These are phyloP conservation scores for Takashimella koratensis DNA, from an alignment of 1,284 basidiomycete genomes.

Conservation along the genomic window DNA sequence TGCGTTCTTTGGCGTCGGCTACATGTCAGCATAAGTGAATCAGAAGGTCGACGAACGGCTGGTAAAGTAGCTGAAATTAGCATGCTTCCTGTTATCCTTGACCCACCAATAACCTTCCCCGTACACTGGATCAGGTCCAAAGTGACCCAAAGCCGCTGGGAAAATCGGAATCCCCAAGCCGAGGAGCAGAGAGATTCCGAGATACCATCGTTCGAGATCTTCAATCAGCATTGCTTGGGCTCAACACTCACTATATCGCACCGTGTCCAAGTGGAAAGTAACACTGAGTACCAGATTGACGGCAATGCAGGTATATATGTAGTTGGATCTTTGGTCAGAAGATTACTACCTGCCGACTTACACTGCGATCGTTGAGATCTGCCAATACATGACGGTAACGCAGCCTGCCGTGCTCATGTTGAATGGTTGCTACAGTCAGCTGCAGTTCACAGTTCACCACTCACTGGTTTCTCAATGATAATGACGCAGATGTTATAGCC, in stretches of 20 bases:
- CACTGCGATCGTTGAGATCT: conserved; percentile 4
- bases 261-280: conserved; percentile 4
- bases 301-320: conserved; percentile 10
- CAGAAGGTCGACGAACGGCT: background rate
- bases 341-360: background rate
- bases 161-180: conserved; percentile 20
- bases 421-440: background rate
- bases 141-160: conserved; percentile 21
- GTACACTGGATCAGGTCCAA: conserved; percentile 17
- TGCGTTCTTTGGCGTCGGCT: background rate
- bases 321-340: conserved; percentile 7
- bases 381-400: conserved; percentile 2
- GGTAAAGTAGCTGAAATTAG: background rate
- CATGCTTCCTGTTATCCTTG: too few species aligned
- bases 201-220: conserved; percentile 14
- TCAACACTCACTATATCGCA: conserved; percentile 1
- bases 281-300: conserved; percentile 13
- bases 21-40: background rate
- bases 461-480: background rate
- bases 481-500: conserved; percentile 7
- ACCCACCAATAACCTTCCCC: background rate
- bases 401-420: background rate
- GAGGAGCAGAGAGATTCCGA: conserved; percentile 15
- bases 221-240: background rate
- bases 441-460: background rate